phyloP scores from a whole-genome alignment of 352 stramenopile genomes.

The Lagenidium sp. region DNA sequence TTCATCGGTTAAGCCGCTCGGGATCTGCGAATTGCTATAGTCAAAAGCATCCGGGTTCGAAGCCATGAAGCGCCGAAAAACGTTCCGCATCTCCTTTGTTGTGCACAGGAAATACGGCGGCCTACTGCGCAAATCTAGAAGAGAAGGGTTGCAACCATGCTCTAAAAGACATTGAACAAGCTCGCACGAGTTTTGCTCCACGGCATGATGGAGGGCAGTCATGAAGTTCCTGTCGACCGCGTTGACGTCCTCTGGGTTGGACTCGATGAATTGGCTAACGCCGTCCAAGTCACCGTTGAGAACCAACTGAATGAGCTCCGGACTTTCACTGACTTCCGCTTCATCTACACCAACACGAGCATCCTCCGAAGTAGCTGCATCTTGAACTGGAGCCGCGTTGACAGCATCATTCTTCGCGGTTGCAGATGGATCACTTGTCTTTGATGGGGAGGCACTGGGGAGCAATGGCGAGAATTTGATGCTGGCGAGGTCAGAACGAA shows the following conservation, averaged over 20 bases:
- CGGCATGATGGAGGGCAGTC: conserved; percentile 71
- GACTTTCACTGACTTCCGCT: no score
- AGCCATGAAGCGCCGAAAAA: conserved; percentile 84
- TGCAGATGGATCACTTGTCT: conserved; percentile 2
- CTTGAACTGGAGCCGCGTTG: no score
- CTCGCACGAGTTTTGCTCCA: conserved; percentile 27
- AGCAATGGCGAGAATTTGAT: conserved; percentile 53
- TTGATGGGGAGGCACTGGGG: conserved; percentile 5
- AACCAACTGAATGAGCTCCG: conserved; percentile 9
- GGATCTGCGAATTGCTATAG: conserved; percentile 63
- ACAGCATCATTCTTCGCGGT: conserved; percentile 1
- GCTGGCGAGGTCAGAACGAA: conserved; percentile 59
- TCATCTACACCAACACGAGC: no score
- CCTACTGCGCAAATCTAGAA: conserved; percentile 71
- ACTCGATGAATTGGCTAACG: conserved; percentile 34
- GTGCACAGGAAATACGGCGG: conserved; percentile 87
- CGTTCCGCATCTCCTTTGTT: conserved; percentile 86
- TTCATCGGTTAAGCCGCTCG: conserved; percentile 57
- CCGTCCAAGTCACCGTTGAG: conserved; percentile 16
- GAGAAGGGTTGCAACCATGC: conserved; percentile 74
- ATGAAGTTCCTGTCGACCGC: conserved; percentile 52
- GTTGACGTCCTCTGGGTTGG: conserved; percentile 30
- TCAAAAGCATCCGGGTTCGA: conserved; percentile 77
- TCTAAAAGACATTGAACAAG: conserved; percentile 74
- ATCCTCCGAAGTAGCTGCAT: no score